phyloP scores from a whole-genome alignment of 805 yeast species.

The Starmera caribaea region DNA sequence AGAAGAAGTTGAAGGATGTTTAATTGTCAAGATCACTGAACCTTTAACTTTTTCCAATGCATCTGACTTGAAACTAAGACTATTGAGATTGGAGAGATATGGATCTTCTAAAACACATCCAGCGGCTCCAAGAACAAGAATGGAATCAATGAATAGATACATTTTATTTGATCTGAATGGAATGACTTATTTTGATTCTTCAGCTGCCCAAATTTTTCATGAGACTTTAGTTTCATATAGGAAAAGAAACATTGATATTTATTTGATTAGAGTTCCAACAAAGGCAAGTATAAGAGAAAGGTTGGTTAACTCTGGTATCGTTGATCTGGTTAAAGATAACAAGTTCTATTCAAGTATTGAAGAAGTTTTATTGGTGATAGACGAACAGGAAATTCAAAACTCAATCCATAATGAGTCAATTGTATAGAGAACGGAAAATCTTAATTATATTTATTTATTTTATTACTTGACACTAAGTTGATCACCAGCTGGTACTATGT shows the following conservation, averaged over 20 bases:
- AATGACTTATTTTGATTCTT: slow-evolving; percentile 70
- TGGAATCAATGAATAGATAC: slow-evolving; percentile 36
- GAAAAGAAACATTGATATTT: slow-evolving; percentile 44
- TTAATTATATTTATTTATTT: not conserved
- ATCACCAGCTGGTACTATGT: no score
- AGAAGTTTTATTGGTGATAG: slow-evolving; percentile 14
- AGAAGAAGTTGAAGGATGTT: slow-evolving; percentile 55
- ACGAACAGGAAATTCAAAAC: slow-evolving; percentile 3
- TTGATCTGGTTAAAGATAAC: slow-evolving; percentile 19
- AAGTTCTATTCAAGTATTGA: slow-evolving; percentile 14
- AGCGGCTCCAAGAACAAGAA: slow-evolving; percentile 46
- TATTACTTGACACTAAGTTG: no score
- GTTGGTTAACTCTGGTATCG: slow-evolving; percentile 48
- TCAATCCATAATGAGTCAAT: not conserved
- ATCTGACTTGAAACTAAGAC: slow-evolving; percentile 58
- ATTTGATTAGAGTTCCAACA: slow-evolving; percentile 51
- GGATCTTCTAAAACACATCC: slow-evolving; percentile 75
- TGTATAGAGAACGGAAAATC: not conserved
- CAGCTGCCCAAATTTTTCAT: slow-evolving; percentile 63
- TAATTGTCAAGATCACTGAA: slow-evolving; percentile 77
- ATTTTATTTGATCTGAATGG: slow-evolving; percentile 75
- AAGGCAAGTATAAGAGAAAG: slow-evolving; percentile 36
- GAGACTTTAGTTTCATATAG: slow-evolving; percentile 52
- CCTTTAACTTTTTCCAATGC: slow-evolving; percentile 85
- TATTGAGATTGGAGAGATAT: slow-evolving; percentile 63